Percentiles rank a stretch among this genome's conserved stretches.
Conservation (phyloP, 768 basidiomycete species). For the Dendrothele bispora region DNA sequence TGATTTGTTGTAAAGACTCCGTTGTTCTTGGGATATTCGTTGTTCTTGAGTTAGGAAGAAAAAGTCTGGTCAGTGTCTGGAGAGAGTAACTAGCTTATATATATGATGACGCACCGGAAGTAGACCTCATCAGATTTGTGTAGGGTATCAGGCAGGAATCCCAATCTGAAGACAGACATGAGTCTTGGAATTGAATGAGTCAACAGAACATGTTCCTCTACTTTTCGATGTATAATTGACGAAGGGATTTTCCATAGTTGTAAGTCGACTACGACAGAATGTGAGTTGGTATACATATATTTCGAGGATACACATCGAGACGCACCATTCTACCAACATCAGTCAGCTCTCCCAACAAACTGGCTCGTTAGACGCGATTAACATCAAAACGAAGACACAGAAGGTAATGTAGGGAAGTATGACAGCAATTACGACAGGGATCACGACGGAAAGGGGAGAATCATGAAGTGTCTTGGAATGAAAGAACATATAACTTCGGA, state of each 20-base stretch:
- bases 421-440: neutral
- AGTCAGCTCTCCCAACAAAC: conserved; percentile 71
- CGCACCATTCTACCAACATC: conserved; percentile 67
- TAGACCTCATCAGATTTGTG: conserved; percentile 48
- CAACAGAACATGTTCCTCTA: conserved; percentile 18
- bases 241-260: conserved; percentile 56
- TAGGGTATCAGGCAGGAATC: conserved; percentile 58
- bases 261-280: conserved; percentile 54
- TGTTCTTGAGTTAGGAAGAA: conserved; percentile 36
- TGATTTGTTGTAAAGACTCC: conserved; percentile 70
- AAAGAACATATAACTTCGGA: neutral
- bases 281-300: conserved; percentile 1
- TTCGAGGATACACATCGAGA: too few species aligned
- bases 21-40: conserved; percentile 80
- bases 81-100: neutral
- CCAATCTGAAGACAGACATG: conserved; percentile 44
- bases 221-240: conserved; percentile 69
- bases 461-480: neutral
- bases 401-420: too few species aligned
- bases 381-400: too few species aligned
- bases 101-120: conserved; percentile 48
- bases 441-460: neutral
- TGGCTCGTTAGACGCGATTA: too few species aligned
- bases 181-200: too few species aligned
- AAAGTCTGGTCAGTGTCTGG: neutral